These are phyloP conservation scores for Cladorrhinum samala DNA, from an alignment of 495 filamentous ascomycete species.

Conservation along the genomic window DNA sequence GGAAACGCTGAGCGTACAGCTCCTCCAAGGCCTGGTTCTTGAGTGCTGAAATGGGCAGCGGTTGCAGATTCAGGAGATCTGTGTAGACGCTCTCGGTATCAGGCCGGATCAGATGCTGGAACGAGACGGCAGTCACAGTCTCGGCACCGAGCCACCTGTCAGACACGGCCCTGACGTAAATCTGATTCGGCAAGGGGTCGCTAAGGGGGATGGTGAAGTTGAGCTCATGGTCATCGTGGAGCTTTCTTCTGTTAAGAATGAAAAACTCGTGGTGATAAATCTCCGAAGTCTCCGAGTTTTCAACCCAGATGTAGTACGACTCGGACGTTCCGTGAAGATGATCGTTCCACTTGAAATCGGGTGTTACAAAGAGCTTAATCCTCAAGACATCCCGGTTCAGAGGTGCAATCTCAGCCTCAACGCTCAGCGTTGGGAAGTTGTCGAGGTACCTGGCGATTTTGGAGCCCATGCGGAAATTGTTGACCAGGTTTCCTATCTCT, in stretches of 20 bases:
- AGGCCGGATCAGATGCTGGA: slow-evolving; percentile 94
- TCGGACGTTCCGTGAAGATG: slow-evolving; percentile 90
- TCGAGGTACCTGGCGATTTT: slow-evolving; percentile 74
- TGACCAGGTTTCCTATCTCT: slow-evolving; percentile 87
- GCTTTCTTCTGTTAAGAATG: slow-evolving; percentile 79
- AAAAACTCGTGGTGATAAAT: slow-evolving; percentile 99
- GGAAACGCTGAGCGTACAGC: slow-evolving; percentile 80
- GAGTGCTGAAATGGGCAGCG: slow-evolving; percentile 78
- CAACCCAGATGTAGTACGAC: slow-evolving; percentile 97
- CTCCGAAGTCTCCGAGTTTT: slow-evolving; percentile 95
- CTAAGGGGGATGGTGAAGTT: slow-evolving; percentile 96
- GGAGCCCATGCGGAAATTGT: slow-evolving; percentile 79
- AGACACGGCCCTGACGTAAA: slow-evolving; percentile 89
- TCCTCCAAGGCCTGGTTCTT: slow-evolving; percentile 84
- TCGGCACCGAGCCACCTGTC: slow-evolving; percentile 98
- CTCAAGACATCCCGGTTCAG: slow-evolving; percentile 90
- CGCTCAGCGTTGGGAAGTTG: slow-evolving; percentile 84
- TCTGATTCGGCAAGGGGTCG: slow-evolving; percentile 87
- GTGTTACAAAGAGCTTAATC: slow-evolving; percentile 74
- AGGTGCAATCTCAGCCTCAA: slow-evolving; percentile 92
- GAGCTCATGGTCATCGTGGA: slow-evolving; percentile 90
- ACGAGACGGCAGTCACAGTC: slow-evolving; percentile 88
- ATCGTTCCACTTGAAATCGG: slow-evolving; percentile 95
- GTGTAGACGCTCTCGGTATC: slow-evolving; percentile 98
- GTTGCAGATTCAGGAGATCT: slow-evolving; percentile 85